Conservation (phyloP, 1,284 basidiomycete species). For the Kwoniella shivajii region DNA sequence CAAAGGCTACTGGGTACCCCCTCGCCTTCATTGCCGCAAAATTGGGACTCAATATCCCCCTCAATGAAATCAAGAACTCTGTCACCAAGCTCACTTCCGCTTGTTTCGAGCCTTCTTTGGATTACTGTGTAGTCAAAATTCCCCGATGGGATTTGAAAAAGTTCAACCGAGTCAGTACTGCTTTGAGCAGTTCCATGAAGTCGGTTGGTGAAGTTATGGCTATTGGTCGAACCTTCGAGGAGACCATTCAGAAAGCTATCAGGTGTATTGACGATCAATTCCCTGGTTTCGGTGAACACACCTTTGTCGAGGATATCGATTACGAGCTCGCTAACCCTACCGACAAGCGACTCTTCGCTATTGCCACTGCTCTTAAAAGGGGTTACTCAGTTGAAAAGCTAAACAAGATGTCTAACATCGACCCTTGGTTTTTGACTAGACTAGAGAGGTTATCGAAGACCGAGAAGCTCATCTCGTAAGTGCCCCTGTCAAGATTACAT, state of each 20-base stretch:
- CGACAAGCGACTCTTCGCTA: conserved; percentile 94
- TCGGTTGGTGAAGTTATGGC: conserved; percentile 99
- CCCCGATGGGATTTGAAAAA: conserved; percentile 99
- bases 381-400: conserved; percentile 95
- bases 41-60: conserved; percentile 91
- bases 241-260: conserved; percentile 97
- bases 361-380: conserved; percentile 92
- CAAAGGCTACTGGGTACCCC: conserved; percentile 98
- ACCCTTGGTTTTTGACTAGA: conserved; percentile 95
- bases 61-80: conserved; percentile 97
- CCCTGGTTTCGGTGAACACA: conserved; percentile 75
- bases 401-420: conserved; percentile 95
- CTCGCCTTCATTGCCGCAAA: conserved; percentile 98
- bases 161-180: conserved; percentile 85
- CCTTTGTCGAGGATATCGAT: conserved; percentile 79
- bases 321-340: conserved; percentile 63
- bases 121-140: conserved; percentile 98
- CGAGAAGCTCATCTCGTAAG: conserved; percentile 73
- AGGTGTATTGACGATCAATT: conserved; percentile 94
- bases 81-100: conserved; percentile 95
- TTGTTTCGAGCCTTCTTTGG: conserved; percentile 97
- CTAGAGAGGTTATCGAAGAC: conserved; percentile 79
- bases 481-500: conserved; percentile 22
- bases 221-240: conserved; percentile 96
- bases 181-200: conserved; percentile 95